These are phyloP conservation scores for Capronia epimyces DNA, from an alignment of 2,329 filamentous ascomycete species.

Conservation along the genomic window DNA sequence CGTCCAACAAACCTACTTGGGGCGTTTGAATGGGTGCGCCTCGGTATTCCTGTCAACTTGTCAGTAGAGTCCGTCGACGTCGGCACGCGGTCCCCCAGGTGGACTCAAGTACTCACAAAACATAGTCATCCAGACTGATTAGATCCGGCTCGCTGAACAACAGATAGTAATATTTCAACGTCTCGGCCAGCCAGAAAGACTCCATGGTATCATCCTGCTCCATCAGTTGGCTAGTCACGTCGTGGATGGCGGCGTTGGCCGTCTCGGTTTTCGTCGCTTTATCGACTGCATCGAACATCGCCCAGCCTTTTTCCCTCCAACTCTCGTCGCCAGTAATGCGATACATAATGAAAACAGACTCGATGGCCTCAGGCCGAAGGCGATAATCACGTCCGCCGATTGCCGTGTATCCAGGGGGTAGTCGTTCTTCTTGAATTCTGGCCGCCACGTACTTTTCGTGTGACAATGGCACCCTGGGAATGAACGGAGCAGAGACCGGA, in stretches of 20 bases:
- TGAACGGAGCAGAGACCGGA: constrained; percentile 9
- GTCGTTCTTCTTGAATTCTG: constrained; percentile 40
- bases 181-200: constrained; percentile 63
- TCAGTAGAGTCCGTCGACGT: constrained; percentile 14
- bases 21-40: constrained; percentile 39
- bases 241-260: constrained; percentile 61
- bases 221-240: constrained; percentile 53
- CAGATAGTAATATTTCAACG: constrained; percentile 46
- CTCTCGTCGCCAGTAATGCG: constrained; percentile 62
- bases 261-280: constrained; percentile 56
- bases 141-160: constrained; percentile 42
- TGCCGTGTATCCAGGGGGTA: constrained; percentile 40
- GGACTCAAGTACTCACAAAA: constrained; percentile 40
- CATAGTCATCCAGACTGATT: constrained; percentile 44
- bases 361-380: constrained; percentile 65
- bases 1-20: constrained; percentile 13
- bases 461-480: constrained; percentile 31
- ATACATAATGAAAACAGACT: constrained; percentile 74
- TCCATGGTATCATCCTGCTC: constrained; percentile 60
- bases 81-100: neutral
- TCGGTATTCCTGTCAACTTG: constrained; percentile 35
- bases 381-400: constrained; percentile 39
- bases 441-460: constrained; percentile 38
- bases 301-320: constrained; percentile 66
- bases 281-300: constrained; percentile 64